These are phyloP conservation scores for Colletotrichum plurivorum DNA, from an alignment of 2,329 filamentous ascomycete genomes.

Conservation along the genomic window DNA sequence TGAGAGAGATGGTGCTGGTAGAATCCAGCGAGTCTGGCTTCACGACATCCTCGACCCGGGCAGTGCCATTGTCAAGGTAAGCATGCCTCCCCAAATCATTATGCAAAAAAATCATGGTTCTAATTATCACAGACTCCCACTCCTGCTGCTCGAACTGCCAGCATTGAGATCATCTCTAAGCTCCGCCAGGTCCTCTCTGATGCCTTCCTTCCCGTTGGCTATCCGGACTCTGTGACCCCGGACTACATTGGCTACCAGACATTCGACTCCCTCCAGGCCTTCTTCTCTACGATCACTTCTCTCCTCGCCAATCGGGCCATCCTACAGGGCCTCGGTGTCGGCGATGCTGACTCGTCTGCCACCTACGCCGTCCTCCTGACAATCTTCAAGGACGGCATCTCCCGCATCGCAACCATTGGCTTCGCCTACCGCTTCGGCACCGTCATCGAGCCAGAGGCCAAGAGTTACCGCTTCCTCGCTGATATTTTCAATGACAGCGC, in stretches of 20 bases:
- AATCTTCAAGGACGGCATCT: slow-evolving; percentile 85
- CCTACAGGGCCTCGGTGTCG: slow-evolving; percentile 84
- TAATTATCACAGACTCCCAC: background rate
- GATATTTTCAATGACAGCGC: slow-evolving; percentile 91
- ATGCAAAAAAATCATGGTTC: no score
- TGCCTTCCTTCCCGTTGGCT: slow-evolving; percentile 90
- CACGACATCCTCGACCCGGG: background rate
- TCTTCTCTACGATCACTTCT: slow-evolving; percentile 85
- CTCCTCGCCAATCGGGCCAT: slow-evolving; percentile 87
- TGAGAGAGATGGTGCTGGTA: slow-evolving; percentile 29
- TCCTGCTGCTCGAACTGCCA: background rate
- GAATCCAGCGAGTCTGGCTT: slow-evolving; percentile 22
- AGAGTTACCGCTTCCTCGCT: slow-evolving; percentile 88
- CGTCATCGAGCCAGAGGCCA: slow-evolving; percentile 90
- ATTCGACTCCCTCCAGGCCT: slow-evolving; percentile 85
- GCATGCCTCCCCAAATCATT: background rate
- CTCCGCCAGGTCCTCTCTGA: slow-evolving; percentile 63
- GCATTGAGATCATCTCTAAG: background rate
- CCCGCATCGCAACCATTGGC: slow-evolving; percentile 85
- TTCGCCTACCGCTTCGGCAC: slow-evolving; percentile 88
- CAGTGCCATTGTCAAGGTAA: slow-evolving; percentile 20
- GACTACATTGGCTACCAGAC: slow-evolving; percentile 85
- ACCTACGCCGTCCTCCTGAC: slow-evolving; percentile 87
- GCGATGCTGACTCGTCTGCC: slow-evolving; percentile 82
- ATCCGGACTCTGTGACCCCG: slow-evolving; percentile 85